phyloP scores from a whole-genome alignment of 176 grass and related monocot genomes.

The Musa acuminata region DNA sequence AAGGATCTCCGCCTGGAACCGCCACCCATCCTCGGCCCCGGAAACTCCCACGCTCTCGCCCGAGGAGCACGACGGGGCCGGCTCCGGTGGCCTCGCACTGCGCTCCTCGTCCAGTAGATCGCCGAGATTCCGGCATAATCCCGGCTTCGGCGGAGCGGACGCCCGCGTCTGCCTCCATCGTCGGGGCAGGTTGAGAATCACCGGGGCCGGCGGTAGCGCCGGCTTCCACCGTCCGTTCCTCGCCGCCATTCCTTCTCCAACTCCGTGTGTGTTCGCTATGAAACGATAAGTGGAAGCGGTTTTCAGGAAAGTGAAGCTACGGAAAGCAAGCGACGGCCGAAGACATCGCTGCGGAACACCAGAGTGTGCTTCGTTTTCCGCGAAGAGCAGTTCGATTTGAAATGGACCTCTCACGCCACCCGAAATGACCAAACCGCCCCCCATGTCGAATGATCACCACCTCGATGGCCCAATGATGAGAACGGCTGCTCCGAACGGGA shows the following conservation, averaged over 20 bases:
- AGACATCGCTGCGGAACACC: background rate
- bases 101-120: background rate
- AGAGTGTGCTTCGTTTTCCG: background rate
- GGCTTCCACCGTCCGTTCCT: slow-evolving; percentile 40
- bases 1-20: slow-evolving; percentile 91
- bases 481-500: no score
- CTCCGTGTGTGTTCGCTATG: background rate
- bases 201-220: background rate
- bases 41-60: background rate
- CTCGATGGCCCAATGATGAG: no score
- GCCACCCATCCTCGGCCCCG: slow-evolving; percentile 46
- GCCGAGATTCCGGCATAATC: background rate
- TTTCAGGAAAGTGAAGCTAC: background rate
- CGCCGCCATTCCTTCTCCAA: slow-evolving; percentile 24
- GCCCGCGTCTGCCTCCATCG: background rate
- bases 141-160: background rate
- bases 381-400: slow-evolving; percentile 10
- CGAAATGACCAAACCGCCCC: background rate
- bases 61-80: background rate
- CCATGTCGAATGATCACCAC: background rate
- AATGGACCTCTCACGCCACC: background rate
- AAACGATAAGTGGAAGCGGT: background rate
- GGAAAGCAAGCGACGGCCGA: background rate
- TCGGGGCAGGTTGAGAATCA: background rate
- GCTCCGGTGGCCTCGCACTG: background rate